Percentiles rank a stretch among this genome's conserved stretches.
phyloP scores from a whole-genome alignment of 495 filamentous ascomycete genomes.

The Letharia lupina region DNA sequence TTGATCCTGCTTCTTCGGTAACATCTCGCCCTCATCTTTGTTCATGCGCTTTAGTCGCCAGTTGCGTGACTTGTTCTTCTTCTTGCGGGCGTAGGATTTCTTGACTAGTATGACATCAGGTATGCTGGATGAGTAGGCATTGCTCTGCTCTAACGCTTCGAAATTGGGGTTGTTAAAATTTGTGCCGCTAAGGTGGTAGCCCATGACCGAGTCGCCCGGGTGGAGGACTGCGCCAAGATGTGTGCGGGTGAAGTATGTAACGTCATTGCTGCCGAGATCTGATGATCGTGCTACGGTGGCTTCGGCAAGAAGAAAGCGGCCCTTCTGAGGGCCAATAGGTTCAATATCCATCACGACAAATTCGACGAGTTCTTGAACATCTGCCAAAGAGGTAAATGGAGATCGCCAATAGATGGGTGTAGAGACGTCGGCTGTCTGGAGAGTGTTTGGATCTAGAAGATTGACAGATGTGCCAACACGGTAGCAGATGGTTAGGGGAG shows the following conservation, averaged over 20 bases:
- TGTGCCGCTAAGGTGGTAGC: constrained; percentile 77
- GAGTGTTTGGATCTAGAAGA: constrained; percentile 80
- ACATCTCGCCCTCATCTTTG: constrained; percentile 73
- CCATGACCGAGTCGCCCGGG: constrained; percentile 83
- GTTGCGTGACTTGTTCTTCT: constrained; percentile 73
- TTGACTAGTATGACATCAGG: constrained; percentile 93
- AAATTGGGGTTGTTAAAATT: constrained; percentile 85
- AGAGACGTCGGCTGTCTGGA: constrained; percentile 80
- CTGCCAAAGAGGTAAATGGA: constrained; percentile 75
- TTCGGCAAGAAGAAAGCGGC: constrained; percentile 77
- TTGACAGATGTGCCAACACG: constrained; percentile 85
- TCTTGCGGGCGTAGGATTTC: constrained; percentile 84
- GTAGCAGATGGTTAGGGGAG: constrained; percentile 72
- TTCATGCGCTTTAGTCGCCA: constrained; percentile 95
- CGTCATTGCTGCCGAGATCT: constrained; percentile 82
- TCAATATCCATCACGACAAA: constrained; percentile 96
- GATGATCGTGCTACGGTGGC: constrained; percentile 77
- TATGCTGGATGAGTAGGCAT: constrained; percentile 61
- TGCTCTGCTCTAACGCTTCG: constrained; percentile 66
- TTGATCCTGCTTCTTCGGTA: constrained; percentile 70
- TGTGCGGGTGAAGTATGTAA: constrained; percentile 75
- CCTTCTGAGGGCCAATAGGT: constrained; percentile 60
- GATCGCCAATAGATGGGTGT: constrained; percentile 76
- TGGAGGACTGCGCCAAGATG: constrained; percentile 84
- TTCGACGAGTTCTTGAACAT: constrained; percentile 77